Percentiles rank a stretch among this genome's conserved stretches.
These are phyloP conservation scores for Populus tomentosa DNA, from an alignment of 441 rosid species.

Conservation along the genomic window DNA sequence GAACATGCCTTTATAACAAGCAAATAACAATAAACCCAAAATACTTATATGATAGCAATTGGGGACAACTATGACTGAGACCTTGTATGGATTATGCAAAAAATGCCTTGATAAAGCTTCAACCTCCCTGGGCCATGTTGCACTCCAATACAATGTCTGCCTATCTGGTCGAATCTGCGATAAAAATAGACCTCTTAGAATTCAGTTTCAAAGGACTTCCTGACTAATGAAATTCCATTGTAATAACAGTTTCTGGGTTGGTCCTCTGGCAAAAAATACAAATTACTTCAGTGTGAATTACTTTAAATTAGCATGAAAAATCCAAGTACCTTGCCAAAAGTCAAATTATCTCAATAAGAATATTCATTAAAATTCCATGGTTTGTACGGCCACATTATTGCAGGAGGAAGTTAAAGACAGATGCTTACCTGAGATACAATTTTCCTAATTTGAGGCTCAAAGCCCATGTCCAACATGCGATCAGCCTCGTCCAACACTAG, in stretches of 20 bases:
- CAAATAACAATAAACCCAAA: not conserved
- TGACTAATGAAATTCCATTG: not conserved
- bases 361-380: not conserved
- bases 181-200: not conserved
- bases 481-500: constrained; percentile 98
- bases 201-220: not conserved
- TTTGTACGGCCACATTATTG: not conserved
- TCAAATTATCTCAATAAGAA: not conserved
- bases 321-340: not conserved
- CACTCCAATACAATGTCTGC: constrained; percentile 97
- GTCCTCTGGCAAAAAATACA: not conserved
- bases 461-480: constrained; percentile 99
- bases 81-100: constrained; percentile 83
- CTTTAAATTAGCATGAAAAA: too few relatives aligned
- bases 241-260: not conserved
- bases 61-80: constrained; percentile 16
- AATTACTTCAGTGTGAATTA: not conserved
- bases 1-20: constrained; percentile 6
- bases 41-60: not conserved
- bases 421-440: constrained; percentile 70
- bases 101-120: constrained; percentile 88
- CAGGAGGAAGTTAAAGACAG: not conserved
- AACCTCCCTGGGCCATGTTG: constrained; percentile 99
- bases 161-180: constrained; percentile 93
- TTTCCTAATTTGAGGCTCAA: constrained; percentile 97